These are phyloP conservation scores for Globisporangium lucens DNA, from an alignment of 352 stramenopile genomes.

Conservation along the genomic window DNA sequence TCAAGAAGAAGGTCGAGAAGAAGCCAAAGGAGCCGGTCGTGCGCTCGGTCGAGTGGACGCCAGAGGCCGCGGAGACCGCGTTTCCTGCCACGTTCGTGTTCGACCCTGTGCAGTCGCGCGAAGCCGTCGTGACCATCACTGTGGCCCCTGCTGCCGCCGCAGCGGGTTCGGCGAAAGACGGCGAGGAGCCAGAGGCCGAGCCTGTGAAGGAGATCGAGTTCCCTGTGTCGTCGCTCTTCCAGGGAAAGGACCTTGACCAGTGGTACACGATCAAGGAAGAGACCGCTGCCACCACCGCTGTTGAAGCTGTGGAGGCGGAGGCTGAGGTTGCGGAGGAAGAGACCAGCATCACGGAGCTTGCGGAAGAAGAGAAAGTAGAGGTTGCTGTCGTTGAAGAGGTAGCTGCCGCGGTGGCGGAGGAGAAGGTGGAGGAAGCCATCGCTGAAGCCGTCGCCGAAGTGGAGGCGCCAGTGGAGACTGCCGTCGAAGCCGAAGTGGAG, in stretches of 20 bases:
- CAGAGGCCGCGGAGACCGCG: constrained; percentile 16
- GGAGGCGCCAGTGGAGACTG: constrained; percentile 11
- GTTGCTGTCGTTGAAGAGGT: constrained; percentile 10
- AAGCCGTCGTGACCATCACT: constrained; percentile 73
- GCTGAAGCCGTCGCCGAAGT: constrained; percentile 5
- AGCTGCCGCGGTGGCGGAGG: background rate
- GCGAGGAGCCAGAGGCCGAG: constrained; percentile 49
- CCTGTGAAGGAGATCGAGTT: constrained; percentile 79
- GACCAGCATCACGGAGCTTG: constrained; percentile 15
- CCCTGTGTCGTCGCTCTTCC: constrained; percentile 69
- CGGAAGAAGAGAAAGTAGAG: constrained; percentile 19
- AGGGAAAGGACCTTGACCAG: constrained; percentile 53
- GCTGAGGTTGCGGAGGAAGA: constrained; percentile 18
- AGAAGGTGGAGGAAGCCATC: constrained; percentile 8
- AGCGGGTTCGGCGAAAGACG: constrained; percentile 10
- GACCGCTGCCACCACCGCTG: background rate
- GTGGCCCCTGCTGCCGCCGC: constrained; percentile 26
- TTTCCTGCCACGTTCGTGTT: constrained; percentile 79
- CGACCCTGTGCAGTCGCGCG: constrained; percentile 78
- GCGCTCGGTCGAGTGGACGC: constrained; percentile 30
- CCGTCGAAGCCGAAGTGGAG: constrained; percentile 10
- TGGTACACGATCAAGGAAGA: constrained; percentile 69
- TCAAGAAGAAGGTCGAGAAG: constrained; percentile 50
- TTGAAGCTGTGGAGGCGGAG: constrained; percentile 16
- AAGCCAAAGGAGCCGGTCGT: constrained; percentile 33